phyloP scores from a whole-genome alignment of 345 rosid genomes.

The Erucastrum elatum region DNA sequence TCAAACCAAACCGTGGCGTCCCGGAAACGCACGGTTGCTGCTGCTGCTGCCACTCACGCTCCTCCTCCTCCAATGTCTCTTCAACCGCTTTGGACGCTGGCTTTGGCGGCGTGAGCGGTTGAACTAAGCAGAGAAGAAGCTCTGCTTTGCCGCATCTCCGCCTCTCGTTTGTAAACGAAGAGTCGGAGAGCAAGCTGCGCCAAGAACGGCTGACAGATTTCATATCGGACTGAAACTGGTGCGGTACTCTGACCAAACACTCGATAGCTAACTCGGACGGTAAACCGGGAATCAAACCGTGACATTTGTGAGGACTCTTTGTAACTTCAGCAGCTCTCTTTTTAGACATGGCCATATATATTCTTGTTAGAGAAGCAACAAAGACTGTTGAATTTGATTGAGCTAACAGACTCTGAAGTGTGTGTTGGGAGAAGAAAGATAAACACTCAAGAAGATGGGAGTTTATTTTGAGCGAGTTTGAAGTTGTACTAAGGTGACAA shows the following conservation, averaged over 20 bases:
- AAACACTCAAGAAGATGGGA: neutral
- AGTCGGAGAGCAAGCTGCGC: constrained; percentile 43
- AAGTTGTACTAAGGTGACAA: constrained; percentile 6
- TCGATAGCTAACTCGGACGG: constrained; percentile 53
- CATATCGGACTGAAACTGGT: constrained; percentile 44
- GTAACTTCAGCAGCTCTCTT: neutral
- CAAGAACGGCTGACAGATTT: constrained; percentile 51
- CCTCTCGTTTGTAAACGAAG: constrained; percentile 42
- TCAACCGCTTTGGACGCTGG: constrained; percentile 10
- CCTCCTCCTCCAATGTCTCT: neutral
- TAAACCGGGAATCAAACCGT: constrained; percentile 51
- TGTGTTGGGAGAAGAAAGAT: neutral
- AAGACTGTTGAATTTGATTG: neutral
- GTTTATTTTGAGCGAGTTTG: constrained; percentile 16
- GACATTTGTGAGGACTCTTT: neutral
- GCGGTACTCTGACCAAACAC: constrained; percentile 55
- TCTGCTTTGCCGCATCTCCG: constrained; percentile 43
- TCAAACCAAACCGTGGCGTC: constrained; percentile 46
- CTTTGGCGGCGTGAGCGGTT: constrained; percentile 34
- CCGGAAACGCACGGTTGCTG: constrained; percentile 16
- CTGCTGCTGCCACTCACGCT: neutral
- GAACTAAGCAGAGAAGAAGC: constrained; percentile 53
- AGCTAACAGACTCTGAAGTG: neutral
- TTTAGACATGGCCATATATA: neutral
- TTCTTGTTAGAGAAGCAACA: neutral